These are phyloP conservation scores for Kazachstania viticola DNA, from an alignment of 805 yeast genomes.

Conservation along the genomic window DNA sequence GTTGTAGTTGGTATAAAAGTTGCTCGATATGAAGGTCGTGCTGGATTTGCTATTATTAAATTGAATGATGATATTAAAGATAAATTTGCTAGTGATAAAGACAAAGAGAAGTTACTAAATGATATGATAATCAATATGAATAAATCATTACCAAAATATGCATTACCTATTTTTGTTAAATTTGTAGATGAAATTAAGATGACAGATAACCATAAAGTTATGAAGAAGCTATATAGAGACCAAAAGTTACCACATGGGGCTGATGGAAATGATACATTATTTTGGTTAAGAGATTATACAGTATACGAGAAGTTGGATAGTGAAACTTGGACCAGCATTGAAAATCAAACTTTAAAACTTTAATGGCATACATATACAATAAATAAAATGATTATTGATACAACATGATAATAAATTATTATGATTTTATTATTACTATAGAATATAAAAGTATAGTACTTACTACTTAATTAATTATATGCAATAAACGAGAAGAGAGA, in stretches of 20 bases:
- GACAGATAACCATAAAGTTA: conserved; percentile 75
- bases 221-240: conserved; percentile 55
- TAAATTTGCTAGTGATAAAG: conserved; percentile 13
- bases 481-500: too few relatives aligned
- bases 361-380: conserved; percentile 6
- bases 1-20: conserved; percentile 83
- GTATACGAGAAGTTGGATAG: conserved; percentile 45
- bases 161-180: conserved; percentile 74
- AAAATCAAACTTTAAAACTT: conserved; percentile 17
- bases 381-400: too few relatives aligned
- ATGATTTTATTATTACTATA: too few relatives aligned
- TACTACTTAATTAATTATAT: too few relatives aligned
- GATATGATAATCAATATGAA: conserved; percentile 28
- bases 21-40: conserved; percentile 86
- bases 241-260: conserved; percentile 61
- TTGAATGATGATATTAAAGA: conserved; percentile 26
- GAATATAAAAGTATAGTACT: too few relatives aligned
- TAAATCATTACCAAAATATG: conserved; percentile 61
- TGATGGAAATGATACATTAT: conserved; percentile 47
- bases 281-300: conserved; percentile 49
- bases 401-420: too few relatives aligned
- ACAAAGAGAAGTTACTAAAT: conserved; percentile 25
- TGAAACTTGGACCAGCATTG: conserved; percentile 40
- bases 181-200: conserved; percentile 49
- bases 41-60: conserved; percentile 77